Percentiles rank a stretch among this genome's conserved stretches.
phyloP scores from a whole-genome alignment of 805 yeast species.

The Lipomyces chichibuensis region DNA sequence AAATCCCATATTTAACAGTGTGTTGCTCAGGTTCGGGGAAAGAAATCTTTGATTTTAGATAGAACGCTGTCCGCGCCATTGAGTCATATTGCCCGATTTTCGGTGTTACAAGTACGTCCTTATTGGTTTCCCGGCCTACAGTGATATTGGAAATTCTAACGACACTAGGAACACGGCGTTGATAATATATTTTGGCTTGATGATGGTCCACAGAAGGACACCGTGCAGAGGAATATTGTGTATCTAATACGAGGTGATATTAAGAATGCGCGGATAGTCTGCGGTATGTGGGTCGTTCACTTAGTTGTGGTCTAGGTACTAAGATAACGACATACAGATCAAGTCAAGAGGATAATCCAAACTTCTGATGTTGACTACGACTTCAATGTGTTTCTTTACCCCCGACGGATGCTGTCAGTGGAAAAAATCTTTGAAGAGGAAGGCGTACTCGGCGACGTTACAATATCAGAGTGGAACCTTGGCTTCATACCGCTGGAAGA shows the following conservation, averaged over 20 bases:
- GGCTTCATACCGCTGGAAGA: slow-evolving; percentile 50
- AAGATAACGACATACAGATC: slow-evolving; percentile 17
- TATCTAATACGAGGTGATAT: slow-evolving; percentile 39
- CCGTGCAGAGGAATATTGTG: slow-evolving; percentile 33
- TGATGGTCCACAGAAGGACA: slow-evolving; percentile 34
- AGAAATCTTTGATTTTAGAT: slow-evolving; percentile 51
- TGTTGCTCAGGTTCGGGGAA: slow-evolving; percentile 34
- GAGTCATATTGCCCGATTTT: slow-evolving; percentile 60
- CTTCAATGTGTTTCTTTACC: slow-evolving; percentile 39
- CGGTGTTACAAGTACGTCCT: slow-evolving; percentile 49
- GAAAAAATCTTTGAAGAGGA: slow-evolving; percentile 43
- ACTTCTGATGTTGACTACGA: slow-evolving; percentile 32
- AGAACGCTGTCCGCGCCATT: slow-evolving; percentile 53
- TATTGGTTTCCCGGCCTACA: neutral
- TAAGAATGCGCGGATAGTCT: slow-evolving; percentile 28
- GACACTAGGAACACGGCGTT: slow-evolving; percentile 50
- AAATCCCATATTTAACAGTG: neutral
- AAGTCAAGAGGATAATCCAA: slow-evolving; percentile 35
- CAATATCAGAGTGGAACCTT: slow-evolving; percentile 50
- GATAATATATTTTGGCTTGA: slow-evolving; percentile 54
- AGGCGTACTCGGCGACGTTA: slow-evolving; percentile 50
- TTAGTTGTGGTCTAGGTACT: neutral
- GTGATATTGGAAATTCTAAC: neutral
- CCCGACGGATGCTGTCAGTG: slow-evolving; percentile 39
- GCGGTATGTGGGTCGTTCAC: slow-evolving; percentile 9